Conservation (phyloP, 1,284 basidiomycete species). For the Xanthoconium separans region DNA sequence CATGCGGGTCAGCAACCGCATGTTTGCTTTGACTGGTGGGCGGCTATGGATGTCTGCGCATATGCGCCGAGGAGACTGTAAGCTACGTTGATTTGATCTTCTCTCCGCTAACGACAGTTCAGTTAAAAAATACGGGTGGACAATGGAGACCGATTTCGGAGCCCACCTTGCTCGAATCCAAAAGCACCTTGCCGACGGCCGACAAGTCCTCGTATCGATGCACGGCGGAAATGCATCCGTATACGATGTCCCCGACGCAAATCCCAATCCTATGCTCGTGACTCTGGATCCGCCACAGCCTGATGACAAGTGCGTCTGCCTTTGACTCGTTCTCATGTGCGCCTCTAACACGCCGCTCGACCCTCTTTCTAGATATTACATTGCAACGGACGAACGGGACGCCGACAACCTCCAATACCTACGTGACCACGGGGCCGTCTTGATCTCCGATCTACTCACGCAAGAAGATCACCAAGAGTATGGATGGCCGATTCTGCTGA, state of each 20-base stretch:
- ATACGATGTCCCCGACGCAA: conserved; percentile 32
- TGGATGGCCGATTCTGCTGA: conserved; percentile 45
- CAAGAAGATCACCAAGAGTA: conserved; percentile 39
- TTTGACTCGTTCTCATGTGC: too few species aligned
- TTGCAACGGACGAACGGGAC: conserved; percentile 49
- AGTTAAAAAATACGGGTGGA: conserved; percentile 36
- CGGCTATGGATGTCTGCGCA: conserved; percentile 47
- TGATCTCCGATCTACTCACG: conserved; percentile 44
- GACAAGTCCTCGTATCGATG: conserved; percentile 27
- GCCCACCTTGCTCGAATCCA: conserved; percentile 41
- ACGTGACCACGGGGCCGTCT: conserved; percentile 36
- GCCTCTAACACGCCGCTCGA: background rate
- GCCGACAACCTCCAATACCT: conserved; percentile 36
- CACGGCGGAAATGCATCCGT: conserved; percentile 11
- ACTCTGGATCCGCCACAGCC: conserved; percentile 25
- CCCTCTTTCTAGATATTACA: conserved; percentile 38
- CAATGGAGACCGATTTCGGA: conserved; percentile 32
- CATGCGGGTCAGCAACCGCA: conserved; percentile 33
- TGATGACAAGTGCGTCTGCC: conserved; percentile 23
- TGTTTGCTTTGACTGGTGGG: conserved; percentile 35
- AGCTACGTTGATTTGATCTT: conserved; percentile 5
- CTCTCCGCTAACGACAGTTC: background rate
- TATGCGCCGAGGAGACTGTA: conserved; percentile 49
- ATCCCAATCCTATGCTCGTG: conserved; percentile 22
- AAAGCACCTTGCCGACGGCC: conserved; percentile 32